Conservation (phyloP, 768 basidiomycete genomes). For the Leucosporidium yakuticum region DNA sequence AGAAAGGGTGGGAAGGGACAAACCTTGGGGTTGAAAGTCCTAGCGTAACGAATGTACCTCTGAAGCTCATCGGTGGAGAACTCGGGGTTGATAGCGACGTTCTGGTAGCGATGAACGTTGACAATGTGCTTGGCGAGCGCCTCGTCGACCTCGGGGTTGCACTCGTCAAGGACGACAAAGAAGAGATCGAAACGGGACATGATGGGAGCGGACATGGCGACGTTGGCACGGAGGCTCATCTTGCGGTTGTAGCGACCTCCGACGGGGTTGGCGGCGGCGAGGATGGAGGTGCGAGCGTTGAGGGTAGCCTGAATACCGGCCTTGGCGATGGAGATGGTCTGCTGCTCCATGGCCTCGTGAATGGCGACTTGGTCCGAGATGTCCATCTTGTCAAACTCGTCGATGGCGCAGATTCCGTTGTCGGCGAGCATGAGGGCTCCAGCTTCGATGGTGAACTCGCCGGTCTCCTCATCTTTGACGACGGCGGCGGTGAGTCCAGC, state of each 20-base stretch:
- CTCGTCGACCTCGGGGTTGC: slow-evolving; percentile 82
- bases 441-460: slow-evolving; percentile 98
- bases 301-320: slow-evolving; percentile 98
- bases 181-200: slow-evolving; percentile 99
- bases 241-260: slow-evolving; percentile 95
- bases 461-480: slow-evolving; percentile 96
- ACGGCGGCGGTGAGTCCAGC: slow-evolving; percentile 98
- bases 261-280: slow-evolving; percentile 97
- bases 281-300: slow-evolving; percentile 93
- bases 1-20: slow-evolving; percentile 24
- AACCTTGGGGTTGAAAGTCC: slow-evolving; percentile 97
- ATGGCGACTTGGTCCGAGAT: slow-evolving; percentile 97
- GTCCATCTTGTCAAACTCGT: slow-evolving; percentile 99
- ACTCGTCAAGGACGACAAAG: slow-evolving; percentile 96
- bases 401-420: slow-evolving; percentile 99
- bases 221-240: slow-evolving; percentile 80
- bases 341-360: slow-evolving; percentile 99
- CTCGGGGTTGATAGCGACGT: slow-evolving; percentile 90
- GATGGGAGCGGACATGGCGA: slow-evolving; percentile 96
- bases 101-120: slow-evolving; percentile 90
- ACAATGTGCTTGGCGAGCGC: slow-evolving; percentile 96
- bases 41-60: slow-evolving; percentile 90
- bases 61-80: slow-evolving; percentile 96
- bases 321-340: slow-evolving; percentile 98
- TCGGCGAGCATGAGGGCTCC: slow-evolving; percentile 99